A percentile compares a stretch with the other conserved stretches of the same genome.
Conservation (phyloP, 1,139 yeast genomes). For the Geotrichum australiense region DNA sequence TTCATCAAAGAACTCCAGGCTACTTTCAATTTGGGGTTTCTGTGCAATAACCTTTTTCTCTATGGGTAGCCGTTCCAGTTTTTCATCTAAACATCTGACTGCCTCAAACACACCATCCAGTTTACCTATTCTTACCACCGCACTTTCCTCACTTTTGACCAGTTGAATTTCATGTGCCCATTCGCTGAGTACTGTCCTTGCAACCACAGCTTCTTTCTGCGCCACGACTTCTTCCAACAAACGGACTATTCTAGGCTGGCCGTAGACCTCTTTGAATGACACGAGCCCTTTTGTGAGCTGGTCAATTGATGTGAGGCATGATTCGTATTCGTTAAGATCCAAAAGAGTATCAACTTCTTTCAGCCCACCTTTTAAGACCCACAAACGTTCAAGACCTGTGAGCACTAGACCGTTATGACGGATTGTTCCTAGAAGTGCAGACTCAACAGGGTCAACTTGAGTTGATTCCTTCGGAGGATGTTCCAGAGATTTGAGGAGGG, state of each 20-base stretch:
- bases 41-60: constrained; percentile 12
- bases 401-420: constrained; percentile 12
- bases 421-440: constrained; percentile 9
- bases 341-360: constrained; percentile 26
- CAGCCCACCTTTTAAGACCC: constrained; percentile 30
- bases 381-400: constrained; percentile 23
- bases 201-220: constrained; percentile 16
- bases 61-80: constrained; percentile 17
- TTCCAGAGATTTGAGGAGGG: too few species aligned
- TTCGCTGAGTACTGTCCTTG: constrained; percentile 18
- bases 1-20: constrained; percentile 23
- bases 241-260: too few species aligned
- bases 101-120: too few species aligned
- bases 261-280: constrained; percentile 20
- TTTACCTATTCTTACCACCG: background rate
- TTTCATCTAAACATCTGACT: constrained; percentile 21
- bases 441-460: constrained; percentile 9
- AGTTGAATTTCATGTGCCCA: constrained; percentile 23
- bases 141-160: background rate
- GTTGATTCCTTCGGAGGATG: too few species aligned
- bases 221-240: too few species aligned
- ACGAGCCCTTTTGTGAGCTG: constrained; percentile 22
- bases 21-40: constrained; percentile 21
- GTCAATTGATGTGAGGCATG: constrained; percentile 26
- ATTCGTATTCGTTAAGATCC: constrained; percentile 26